These are phyloP conservation scores for Colletotrichum chrysophilum DNA, from an alignment of 2,329 filamentous ascomycete genomes.

Conservation along the genomic window DNA sequence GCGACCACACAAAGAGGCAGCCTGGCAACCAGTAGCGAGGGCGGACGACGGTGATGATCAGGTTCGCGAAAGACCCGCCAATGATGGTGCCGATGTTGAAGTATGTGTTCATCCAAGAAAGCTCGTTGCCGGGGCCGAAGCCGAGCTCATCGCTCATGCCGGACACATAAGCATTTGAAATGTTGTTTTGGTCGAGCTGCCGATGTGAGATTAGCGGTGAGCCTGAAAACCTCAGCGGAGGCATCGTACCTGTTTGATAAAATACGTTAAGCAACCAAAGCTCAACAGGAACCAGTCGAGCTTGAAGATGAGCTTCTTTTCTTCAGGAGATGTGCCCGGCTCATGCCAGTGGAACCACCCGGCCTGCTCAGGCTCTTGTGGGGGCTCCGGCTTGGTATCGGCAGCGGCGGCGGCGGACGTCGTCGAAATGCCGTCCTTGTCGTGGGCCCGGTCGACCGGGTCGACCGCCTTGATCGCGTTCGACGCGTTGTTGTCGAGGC, in stretches of 20 bases:
- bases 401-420: background rate
- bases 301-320: constrained; percentile 52
- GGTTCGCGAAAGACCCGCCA: constrained; percentile 46
- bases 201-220: no score
- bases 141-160: constrained; percentile 52
- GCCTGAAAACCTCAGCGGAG: no score
- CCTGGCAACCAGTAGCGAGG: constrained; percentile 46
- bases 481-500: background rate
- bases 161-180: constrained; percentile 54
- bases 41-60: constrained; percentile 47
- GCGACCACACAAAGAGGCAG: constrained; percentile 41
- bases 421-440: constrained; percentile 7
- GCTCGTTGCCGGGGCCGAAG: constrained; percentile 44
- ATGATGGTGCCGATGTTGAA: constrained; percentile 53
- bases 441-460: background rate
- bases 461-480: background rate
- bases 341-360: constrained; percentile 48
- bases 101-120: constrained; percentile 51
- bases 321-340: constrained; percentile 40
- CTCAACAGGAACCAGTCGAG: constrained; percentile 52
- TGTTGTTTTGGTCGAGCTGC: constrained; percentile 47
- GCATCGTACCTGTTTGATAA: constrained; percentile 41
- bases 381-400: constrained; percentile 16
- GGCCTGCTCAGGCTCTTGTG: constrained; percentile 8
- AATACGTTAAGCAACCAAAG: constrained; percentile 49